These are phyloP conservation scores for Yamadazyma phyllophila DNA, from an alignment of 805 yeast genomes.

Conservation along the genomic window DNA sequence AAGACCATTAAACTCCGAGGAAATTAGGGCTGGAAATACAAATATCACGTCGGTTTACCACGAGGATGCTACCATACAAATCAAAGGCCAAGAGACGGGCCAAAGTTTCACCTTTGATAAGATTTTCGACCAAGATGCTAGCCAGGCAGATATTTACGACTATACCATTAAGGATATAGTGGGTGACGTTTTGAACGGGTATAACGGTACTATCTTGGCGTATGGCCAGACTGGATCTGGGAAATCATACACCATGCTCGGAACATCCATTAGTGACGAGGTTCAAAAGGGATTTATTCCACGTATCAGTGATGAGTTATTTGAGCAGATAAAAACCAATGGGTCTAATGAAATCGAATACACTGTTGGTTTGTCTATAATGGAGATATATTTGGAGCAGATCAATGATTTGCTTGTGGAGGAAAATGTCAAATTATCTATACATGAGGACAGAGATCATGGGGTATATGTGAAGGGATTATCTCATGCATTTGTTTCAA, in stretches of 20 bases:
- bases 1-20: slow-evolving; percentile 26
- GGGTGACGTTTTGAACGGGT: slow-evolving; percentile 69
- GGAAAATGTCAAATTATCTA: slow-evolving; percentile 34
- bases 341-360: slow-evolving; percentile 53
- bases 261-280: slow-evolving; percentile 36
- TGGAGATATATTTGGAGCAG: slow-evolving; percentile 82
- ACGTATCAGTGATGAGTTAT: slow-evolving; percentile 64
- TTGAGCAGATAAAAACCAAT: slow-evolving; percentile 45
- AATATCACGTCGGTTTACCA: slow-evolving; percentile 18
- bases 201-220: slow-evolving; percentile 72
- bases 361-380: slow-evolving; percentile 64
- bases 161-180: slow-evolving; percentile 61
- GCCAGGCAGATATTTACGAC: slow-evolving; percentile 59
- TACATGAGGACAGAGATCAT: slow-evolving; percentile 60
- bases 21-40: background rate
- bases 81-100: slow-evolving; percentile 27
- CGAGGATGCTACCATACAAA: slow-evolving; percentile 21
- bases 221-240: slow-evolving; percentile 84
- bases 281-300: slow-evolving; percentile 64
- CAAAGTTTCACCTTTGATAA: slow-evolving; percentile 58
- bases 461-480: slow-evolving; percentile 76
- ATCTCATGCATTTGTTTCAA: slow-evolving; percentile 57
- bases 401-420: slow-evolving; percentile 66
- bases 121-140: slow-evolving; percentile 50
- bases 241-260: slow-evolving; percentile 76